Base-by-base conservation (phyloP, 805 yeast genomes). In the Kluyveromyces wickerhamii region DNA sequence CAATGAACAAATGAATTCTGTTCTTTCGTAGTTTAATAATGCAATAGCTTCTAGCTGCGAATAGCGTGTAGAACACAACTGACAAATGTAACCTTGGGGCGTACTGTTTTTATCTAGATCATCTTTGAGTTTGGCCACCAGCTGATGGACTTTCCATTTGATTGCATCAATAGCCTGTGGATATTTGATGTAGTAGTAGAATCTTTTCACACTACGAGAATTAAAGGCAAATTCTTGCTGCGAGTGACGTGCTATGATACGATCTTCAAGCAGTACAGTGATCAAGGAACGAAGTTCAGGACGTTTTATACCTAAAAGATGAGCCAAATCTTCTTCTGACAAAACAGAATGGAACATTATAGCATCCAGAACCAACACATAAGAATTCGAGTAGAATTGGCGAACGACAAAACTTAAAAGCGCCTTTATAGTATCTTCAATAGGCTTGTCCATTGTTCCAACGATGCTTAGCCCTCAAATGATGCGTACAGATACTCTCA, bases 101-200 rank as follows among this genome's bases (percentile, higher is more conserved):
- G 86, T 88, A 17, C 86, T 77, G 49, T 80, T 83, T 43, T 77
- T 82, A 34, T 85, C 78, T 62, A 89, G 72, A 49, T 87, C 94
- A 43, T 81, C 84, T 52, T 85, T 85, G 37, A 88, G 67, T 36
- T 69, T 57, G 46, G 79, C 79, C 10, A 85, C 96, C 18, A 92
- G 71, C 30, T 83, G 74, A 56, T 89, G 95, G 39, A 89, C 83
- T 52, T 88, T 87, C 97, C 97, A 92, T 60, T 92, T 92, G 54
- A 92, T 77, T 3, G 96, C 77, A 61, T 92, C 98, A 26, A 92
- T 84, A 0, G 97, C 94, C 57, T 87, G 95, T 3, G 96, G 85
- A 54, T 74, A 76, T 52, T 86, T 95, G 36, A 89, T 79, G 57
- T 74, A 92, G 61, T 80, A 92, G 49, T 86, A 86, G 2, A 89